Evolutionary conservation across 2,329 filamentous ascomycete species (phyloP).

Genomic region (Aspergillus pseudoterreus): DNA sequence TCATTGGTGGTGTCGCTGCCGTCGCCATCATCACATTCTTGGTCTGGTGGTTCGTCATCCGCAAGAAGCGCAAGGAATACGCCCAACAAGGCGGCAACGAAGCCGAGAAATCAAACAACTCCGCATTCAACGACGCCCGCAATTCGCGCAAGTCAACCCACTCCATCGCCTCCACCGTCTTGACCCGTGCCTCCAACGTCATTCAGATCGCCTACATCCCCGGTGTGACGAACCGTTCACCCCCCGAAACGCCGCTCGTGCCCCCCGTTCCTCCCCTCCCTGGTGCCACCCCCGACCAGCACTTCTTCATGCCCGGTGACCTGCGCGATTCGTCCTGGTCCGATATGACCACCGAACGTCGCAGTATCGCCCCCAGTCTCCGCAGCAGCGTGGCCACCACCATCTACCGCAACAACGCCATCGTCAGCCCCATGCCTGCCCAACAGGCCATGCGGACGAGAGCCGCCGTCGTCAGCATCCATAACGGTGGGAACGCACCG

Average conservation of each 20-base stretch:
- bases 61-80: conserved; percentile 64
- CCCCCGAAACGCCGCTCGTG: conserved; percentile 77
- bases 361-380: conserved; percentile 49
- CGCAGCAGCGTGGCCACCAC: conserved; percentile 78
- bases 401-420: conserved; percentile 86
- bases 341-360: conserved; percentile 59
- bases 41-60: conserved; percentile 84
- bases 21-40: conserved; percentile 73
- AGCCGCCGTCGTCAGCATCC: conserved; percentile 90
- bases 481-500: conserved; percentile 59
- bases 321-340: conserved; percentile 90
- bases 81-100: conserved; percentile 48
- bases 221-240: conserved; percentile 88
- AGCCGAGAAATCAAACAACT: conserved; percentile 49
- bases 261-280: conserved; percentile 95
- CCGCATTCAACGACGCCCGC: conserved; percentile 49
- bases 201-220: conserved; percentile 99
- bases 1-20: conserved; percentile 76
- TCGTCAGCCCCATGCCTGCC: conserved; percentile 72
- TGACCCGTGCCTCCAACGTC: conserved; percentile 95
- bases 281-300: conserved; percentile 65
- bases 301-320: conserved; percentile 90
- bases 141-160: conserved; percentile 75
- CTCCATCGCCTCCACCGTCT: conserved; percentile 90
- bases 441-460: conserved; percentile 85